A percentile compares a stretch with the other conserved stretches of the same genome.
Conservation (phyloP, 2,329 filamentous ascomycete species). For the Elsinoe necatrix region DNA sequence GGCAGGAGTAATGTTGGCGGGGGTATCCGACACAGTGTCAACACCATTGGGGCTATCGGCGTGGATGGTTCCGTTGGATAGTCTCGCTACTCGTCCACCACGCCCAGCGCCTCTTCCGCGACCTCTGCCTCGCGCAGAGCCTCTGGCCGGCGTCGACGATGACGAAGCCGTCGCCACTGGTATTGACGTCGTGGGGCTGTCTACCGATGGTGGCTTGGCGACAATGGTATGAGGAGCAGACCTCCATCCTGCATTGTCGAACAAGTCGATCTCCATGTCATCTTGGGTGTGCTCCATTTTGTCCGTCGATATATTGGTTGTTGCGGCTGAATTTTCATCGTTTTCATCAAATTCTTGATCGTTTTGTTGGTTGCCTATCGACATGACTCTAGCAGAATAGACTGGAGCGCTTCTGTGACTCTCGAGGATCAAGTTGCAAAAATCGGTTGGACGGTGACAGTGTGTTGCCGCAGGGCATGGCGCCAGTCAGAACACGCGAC, state of each 20-base stretch:
- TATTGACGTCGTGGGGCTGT: slow-evolving; percentile 8
- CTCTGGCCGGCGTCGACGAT: slow-evolving; percentile 25
- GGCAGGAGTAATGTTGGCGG: slow-evolving; percentile 1
- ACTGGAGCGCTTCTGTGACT: not conserved
- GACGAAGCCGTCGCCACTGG: slow-evolving; percentile 23
- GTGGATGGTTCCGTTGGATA: slow-evolving; percentile 27
- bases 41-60: slow-evolving; percentile 20
- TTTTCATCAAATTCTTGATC: not conserved
- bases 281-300: slow-evolving; percentile 1
- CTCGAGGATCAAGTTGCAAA: not conserved
- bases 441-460: slow-evolving; percentile 5
- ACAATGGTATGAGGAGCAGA: slow-evolving; percentile 3
- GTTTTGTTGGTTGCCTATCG: not conserved
- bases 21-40: not conserved
- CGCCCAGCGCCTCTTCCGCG: slow-evolving; percentile 27
- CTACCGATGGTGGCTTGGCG: not conserved
- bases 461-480: slow-evolving; percentile 1
- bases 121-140: slow-evolving; percentile 32
- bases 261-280: slow-evolving; percentile 13
- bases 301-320: not conserved
- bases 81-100: slow-evolving; percentile 27
- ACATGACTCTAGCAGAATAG: not conserved
- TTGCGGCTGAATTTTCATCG: not conserved
- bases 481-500: not conserved
- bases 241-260: slow-evolving; percentile 10